phyloP scores from a whole-genome alignment of 495 filamentous ascomycete species.

The Talaromyces wortmannii region DNA sequence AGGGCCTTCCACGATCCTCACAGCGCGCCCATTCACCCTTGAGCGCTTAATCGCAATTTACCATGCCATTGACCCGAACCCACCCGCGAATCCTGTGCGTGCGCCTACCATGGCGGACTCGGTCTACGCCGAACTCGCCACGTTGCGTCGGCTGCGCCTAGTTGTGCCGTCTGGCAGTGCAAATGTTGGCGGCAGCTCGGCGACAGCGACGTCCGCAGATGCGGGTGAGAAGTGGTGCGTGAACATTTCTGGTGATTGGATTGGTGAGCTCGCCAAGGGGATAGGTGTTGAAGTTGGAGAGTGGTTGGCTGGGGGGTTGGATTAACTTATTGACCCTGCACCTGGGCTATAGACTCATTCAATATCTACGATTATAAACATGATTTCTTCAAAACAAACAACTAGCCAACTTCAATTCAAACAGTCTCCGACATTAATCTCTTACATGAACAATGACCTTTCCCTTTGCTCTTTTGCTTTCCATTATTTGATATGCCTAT shows the following conservation, averaged over 20 bases:
- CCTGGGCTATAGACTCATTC: no score
- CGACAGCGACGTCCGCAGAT: conserved; percentile 13
- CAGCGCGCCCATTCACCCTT: conserved; percentile 72
- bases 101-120: conserved; percentile 46
- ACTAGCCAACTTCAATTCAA: no score
- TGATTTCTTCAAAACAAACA: no score
- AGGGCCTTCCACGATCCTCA: conserved; percentile 66
- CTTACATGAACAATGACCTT: not conserved
- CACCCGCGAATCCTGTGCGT: conserved; percentile 42
- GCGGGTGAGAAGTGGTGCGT: conserved; percentile 41
- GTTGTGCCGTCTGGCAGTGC: conserved; percentile 51
- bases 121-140: conserved; percentile 67
- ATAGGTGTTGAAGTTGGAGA: conserved; percentile 43
- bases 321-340: conserved; percentile 12
- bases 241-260: conserved; percentile 42
- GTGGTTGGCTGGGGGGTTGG: conserved; percentile 40
- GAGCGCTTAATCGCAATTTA: conserved; percentile 88
- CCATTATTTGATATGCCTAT: not conserved
- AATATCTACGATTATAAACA: no score
- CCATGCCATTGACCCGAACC: conserved; percentile 66
- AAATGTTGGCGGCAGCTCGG: conserved; percentile 11
- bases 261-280: conserved; percentile 38
- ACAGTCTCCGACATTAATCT: not conserved
- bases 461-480: not conserved
- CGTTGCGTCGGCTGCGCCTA: conserved; percentile 69